These are phyloP conservation scores for Madurella mycetomatis DNA, from an alignment of 2,329 filamentous ascomycete genomes.

Conservation along the genomic window DNA sequence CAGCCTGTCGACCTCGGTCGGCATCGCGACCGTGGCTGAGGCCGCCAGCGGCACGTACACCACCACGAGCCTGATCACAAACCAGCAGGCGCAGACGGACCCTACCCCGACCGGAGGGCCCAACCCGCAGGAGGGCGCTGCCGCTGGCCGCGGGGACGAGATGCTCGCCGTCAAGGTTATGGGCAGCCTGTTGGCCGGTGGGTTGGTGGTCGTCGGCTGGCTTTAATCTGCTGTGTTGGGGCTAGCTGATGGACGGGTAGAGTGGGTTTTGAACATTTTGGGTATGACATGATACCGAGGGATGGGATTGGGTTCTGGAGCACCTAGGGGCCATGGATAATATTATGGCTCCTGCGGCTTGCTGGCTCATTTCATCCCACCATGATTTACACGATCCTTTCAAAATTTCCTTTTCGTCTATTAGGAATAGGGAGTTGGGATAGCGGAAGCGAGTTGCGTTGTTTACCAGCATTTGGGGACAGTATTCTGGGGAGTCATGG, in stretches of 20 bases:
- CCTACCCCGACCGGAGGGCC: not conserved
- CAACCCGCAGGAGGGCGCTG: not conserved
- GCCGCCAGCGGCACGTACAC: slow-evolving; percentile 31
- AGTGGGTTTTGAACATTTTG: too few relatives aligned
- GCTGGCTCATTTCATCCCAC: too few relatives aligned
- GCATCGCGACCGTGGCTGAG: slow-evolving; percentile 28
- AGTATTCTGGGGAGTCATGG: not conserved
- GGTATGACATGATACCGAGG: too few relatives aligned
- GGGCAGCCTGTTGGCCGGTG: slow-evolving; percentile 18
- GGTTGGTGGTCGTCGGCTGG: slow-evolving; percentile 28
- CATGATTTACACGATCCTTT: not conserved
- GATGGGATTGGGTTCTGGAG: too few relatives aligned
- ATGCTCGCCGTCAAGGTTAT: slow-evolving; percentile 22
- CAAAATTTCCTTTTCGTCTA: not conserved
- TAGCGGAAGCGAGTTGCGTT: not conserved
- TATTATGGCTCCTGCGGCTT: too few relatives aligned
- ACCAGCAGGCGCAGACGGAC: slow-evolving; percentile 3
- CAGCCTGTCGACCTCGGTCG: slow-evolving; percentile 26
- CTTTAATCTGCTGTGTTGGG: slow-evolving; percentile 20
- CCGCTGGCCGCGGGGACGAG: slow-evolving; percentile 8
- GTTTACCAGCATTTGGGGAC: not conserved
- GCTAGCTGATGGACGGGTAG: too few relatives aligned
- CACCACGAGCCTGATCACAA: slow-evolving; percentile 28
- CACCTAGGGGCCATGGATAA: too few relatives aligned
- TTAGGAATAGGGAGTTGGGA: not conserved